Percentiles rank a stretch among this genome's conserved stretches.
phyloP scores from a whole-genome alignment of 345 rosid genomes.

The Barbarea vulgaris region DNA sequence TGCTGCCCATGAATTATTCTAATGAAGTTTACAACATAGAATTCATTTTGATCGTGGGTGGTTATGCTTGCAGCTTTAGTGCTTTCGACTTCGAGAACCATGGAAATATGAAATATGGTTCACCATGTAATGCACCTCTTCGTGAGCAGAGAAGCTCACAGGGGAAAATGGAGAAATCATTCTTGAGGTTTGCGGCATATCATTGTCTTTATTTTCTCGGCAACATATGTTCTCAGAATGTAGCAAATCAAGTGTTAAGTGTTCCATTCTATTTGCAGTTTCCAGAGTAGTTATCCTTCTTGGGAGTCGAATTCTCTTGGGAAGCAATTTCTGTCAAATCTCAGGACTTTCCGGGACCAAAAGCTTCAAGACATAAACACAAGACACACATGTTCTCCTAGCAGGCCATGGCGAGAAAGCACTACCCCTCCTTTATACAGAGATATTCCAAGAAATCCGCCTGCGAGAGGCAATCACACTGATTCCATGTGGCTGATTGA shows the following conservation, averaged over 20 bases:
- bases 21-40: neutral
- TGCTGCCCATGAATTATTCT: neutral
- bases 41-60: neutral
- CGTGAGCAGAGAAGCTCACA: constrained; percentile 78
- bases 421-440: constrained; percentile 35
- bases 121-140: constrained; percentile 57
- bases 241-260: constrained; percentile 16
- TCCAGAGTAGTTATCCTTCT: constrained; percentile 80
- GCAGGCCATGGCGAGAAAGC: constrained; percentile 51
- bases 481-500: constrained; percentile 74
- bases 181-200: constrained; percentile 67
- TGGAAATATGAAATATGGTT: constrained; percentile 87
- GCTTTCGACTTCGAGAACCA: constrained; percentile 81
- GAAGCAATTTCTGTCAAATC: constrained; percentile 72
- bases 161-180: constrained; percentile 98
- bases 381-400: constrained; percentile 50
- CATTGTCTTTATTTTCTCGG: neutral
- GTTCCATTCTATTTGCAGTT: constrained; percentile 57
- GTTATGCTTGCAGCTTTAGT: constrained; percentile 65
- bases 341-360: constrained; percentile 78
- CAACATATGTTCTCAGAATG: neutral
- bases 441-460: constrained; percentile 51
- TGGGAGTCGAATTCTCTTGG: constrained; percentile 89
- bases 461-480: constrained; percentile 43
- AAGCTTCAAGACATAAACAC: constrained; percentile 57